These are phyloP conservation scores for Echeveria elegans DNA, from an alignment of 164 flowering plant genomes.

Conservation along the genomic window DNA sequence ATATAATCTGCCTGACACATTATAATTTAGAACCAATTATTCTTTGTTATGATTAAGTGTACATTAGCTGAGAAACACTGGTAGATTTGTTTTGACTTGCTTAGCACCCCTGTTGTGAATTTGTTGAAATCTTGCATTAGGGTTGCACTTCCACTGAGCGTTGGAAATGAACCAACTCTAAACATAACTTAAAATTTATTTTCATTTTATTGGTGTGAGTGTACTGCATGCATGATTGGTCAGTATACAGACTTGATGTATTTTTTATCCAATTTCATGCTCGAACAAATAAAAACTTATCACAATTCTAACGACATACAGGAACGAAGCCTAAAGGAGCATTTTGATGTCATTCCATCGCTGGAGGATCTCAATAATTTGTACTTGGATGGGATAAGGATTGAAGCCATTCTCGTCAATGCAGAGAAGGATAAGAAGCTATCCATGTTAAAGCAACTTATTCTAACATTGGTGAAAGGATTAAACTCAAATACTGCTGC, in stretches of 20 bases:
- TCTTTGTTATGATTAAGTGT: too few relatives aligned
- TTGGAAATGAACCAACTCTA: background rate
- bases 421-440: slow-evolving; percentile 79
- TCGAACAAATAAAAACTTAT: background rate
- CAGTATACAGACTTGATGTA: background rate
- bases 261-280: background rate
- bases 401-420: slow-evolving; percentile 88
- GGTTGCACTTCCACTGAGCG: background rate
- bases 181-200: background rate
- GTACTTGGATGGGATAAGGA: slow-evolving; percentile 56
- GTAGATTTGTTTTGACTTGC: background rate
- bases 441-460: slow-evolving; percentile 80
- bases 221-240: background rate
- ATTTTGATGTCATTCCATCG: slow-evolving; percentile 63
- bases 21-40: background rate
- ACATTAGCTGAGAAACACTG: background rate
- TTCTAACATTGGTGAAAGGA: slow-evolving; percentile 64
- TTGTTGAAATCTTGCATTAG: background rate
- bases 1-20: background rate
- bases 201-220: background rate
- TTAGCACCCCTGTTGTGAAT: too few relatives aligned
- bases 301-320: slow-evolving; percentile 16
- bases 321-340: slow-evolving; percentile 78
- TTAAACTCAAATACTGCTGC: slow-evolving; percentile 76
- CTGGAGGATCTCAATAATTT: slow-evolving; percentile 67